Evolutionary conservation across 73 alveolate genomes (phyloP), one percentile per base, ranked within the genome.

Genomic region (Urostyla sp.): DNA sequence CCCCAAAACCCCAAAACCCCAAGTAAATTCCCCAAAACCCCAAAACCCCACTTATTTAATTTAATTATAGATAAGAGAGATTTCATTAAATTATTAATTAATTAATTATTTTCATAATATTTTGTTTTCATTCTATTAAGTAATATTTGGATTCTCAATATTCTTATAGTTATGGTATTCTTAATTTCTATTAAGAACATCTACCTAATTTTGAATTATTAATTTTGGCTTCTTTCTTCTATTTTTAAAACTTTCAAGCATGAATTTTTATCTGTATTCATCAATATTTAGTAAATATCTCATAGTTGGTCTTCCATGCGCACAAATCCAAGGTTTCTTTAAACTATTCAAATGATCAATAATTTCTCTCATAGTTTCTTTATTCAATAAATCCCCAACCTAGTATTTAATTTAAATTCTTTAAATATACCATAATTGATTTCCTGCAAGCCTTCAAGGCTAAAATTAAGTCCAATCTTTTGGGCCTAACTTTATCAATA

Each of bases 291-390:
- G 38, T 13, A 90, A 69, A 46, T 78, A 66, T 72, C 93, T 77
- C 93, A 85, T 90, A 8, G 96, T 90, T 15, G 96, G 96, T 69
- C 96, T 84, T 2, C 96, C 96, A 85, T 90, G 96, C 28, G 96
- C 94, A 54, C 96, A 90, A 66, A 72, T 78, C 96, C 96, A 90
- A 23, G 96, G 96, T 36, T 87, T 76, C 44, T 79, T 84, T 18
- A 90, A 59, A 56, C 56, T 48, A 20, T 85, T 51, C 87, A 90
- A 66, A 51, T 81, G 75, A 27, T 67, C 50, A 24, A 90, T 57
- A 20, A 85, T 51, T 66, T 78, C 90, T 53, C 84, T 86, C 90
- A 84, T 75, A 54, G 72, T 85, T 23, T 40, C 24, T 30, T 87
- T 57, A 49, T 84, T 88, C 28, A 90, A 40, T 48, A 87, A 40